Conservation (phyloP, 225 moss, liverwort and hornwort genomes). For the Sphagnum contortum region DNA sequence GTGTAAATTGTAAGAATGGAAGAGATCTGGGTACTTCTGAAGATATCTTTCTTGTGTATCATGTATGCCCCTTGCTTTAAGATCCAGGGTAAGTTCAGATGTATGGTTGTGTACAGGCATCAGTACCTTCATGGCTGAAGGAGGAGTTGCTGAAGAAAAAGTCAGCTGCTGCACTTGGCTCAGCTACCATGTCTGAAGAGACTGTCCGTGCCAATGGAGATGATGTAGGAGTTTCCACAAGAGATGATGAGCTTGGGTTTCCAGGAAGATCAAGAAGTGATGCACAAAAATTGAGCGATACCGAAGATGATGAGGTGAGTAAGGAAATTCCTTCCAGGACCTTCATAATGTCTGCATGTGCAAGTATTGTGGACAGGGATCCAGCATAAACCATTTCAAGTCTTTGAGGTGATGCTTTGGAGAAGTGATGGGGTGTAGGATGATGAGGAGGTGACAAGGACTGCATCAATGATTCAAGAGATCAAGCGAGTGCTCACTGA, state of each 20-base stretch:
- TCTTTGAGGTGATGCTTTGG: not conserved
- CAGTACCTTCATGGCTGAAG: constrained; percentile 94
- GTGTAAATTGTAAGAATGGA: no score
- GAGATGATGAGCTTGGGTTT: constrained; percentile 46
- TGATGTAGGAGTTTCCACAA: constrained; percentile 30
- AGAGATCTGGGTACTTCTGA: no score
- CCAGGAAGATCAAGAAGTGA: constrained; percentile 78
- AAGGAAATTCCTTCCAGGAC: not conserved
- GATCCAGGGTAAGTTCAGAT: no score
- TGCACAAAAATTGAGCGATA: constrained; percentile 79
- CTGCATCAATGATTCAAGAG: constrained; percentile 93
- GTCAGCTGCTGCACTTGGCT: constrained; percentile 39
- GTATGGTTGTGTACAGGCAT: constrained; percentile 49
- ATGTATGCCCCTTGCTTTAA: no score
- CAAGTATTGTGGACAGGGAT: not conserved
- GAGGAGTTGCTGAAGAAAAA: constrained; percentile 97
- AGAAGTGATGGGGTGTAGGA: constrained; percentile 30
- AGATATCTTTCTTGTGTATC: no score
- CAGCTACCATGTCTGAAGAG: constrained; percentile 53
- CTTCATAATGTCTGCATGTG: not conserved
- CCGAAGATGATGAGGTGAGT: constrained; percentile 86
- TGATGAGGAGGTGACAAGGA: constrained; percentile 69
- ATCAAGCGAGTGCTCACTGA: constrained; percentile 97
- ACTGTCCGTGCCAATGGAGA: constrained; percentile 57
- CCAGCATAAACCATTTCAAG: no score